Base-by-base conservation (phyloP, 177 flowering plant genomes). In the Vitis hybrid region DNA sequence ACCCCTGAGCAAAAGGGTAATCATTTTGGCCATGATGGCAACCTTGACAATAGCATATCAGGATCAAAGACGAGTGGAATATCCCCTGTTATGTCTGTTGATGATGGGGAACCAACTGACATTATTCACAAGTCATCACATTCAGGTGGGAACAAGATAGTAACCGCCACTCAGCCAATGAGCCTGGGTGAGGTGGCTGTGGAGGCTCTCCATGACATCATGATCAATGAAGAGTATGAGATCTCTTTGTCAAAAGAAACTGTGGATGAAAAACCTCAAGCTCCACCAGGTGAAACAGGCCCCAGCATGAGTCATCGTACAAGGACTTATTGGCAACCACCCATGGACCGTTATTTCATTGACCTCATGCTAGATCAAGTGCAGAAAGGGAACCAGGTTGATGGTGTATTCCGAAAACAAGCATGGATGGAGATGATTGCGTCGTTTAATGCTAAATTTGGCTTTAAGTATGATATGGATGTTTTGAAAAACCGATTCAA, bases 261-360 rank as follows among this genome's bases (percentile, higher is more conserved):
- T 18, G 60, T 24, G 18, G 75, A 75, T 65, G 72, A 56, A 61
- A 35, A 67, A 3, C 50, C 69, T 60, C 69, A 70, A 8, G 63
- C 73, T 32, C 40, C 11, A 24, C 52, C 72, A 46, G 66, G 74
- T 55, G 69, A n/a, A 19, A 64, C 60, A 11, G 68, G 64, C 13
- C 52, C 68, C 60, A 60, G 14, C 14, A 2, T 12, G 8, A 62
- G 61, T 49, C 71, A 62, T 67, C 86, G 92, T 11, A 61, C 84
- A 13, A 79, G 92, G 71, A 84, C 86, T 32, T 77, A 73, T 52
- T 88, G 92, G 92, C 85, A 85, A 62, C 88, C 92, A 27, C 79
- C 90, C 58, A 86, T 86, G 89, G 90, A 86, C 71, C 81, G 83
- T 35, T 88, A 68, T 68, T 86, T 88, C 78, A 82, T 86, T 75